Evolutionary conservation across 163 green algal species (phyloP), one percentile per base, ranked within the genome.

Genomic region (Chloromonas sp.): DNA sequence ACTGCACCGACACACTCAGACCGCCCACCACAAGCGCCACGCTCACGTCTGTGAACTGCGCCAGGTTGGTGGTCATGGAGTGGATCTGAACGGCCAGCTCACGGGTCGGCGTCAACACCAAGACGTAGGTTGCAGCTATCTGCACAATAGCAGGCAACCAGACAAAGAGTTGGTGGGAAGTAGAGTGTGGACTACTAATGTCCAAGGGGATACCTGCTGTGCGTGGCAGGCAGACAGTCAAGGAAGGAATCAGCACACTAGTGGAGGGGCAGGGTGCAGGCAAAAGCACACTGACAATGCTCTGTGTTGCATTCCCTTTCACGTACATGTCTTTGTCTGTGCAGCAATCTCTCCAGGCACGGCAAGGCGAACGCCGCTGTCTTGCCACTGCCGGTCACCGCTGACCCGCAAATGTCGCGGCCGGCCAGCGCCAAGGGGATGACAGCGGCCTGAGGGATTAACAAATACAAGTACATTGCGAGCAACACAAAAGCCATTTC

Each of bases 51-150:
- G 96, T 99, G 88, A 96, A 98, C 93, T 99, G 95, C 0, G 94
- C 96, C 83, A 99, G 91, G 85, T 96, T 95, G 84, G 95, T 81
- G 13, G 96, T 93, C 96, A 99, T 99, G 81, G 89, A 94, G 86
- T 99, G 97, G 60, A 99, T 93, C 94, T 98, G 93, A 61, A 98
- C 96, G 0, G 97, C 97, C 61, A 99, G 94, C 92, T 99, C 97
- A 1, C 97, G 91, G 3, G 96, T 97, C 61, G 97, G 97, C 1
- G 95, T 94, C 2, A 99, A 89, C n/a, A 99, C 90, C 14, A 99
- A 90, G 61, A 98, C 95, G 82, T 98, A 97, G 2, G 93, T 99
- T 36, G 96, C 95, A 0, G 93, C 89, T 59, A 98, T 83, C 11
- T 93, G 87, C 13, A 82, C 14, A 71, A 2, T 36, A 36, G 36